phyloP scores from a whole-genome alignment of 139 green algal species.

The Micractinium conductrix region DNA sequence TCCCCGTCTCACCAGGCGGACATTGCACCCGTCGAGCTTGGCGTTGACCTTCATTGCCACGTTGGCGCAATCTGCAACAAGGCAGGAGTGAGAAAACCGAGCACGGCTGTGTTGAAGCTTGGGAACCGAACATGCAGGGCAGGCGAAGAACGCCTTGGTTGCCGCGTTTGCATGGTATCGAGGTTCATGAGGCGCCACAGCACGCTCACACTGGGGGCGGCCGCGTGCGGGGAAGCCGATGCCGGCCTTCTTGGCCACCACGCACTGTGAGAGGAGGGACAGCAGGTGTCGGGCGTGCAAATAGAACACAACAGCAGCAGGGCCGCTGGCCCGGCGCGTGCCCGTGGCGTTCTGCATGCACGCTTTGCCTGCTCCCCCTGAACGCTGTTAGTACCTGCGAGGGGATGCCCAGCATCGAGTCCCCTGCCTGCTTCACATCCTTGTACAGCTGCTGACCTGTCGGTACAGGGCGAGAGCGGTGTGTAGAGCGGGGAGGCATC shows the following conservation, averaged over 20 bases:
- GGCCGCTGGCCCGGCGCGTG: too few species aligned
- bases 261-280: slow-evolving; percentile 68
- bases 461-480: too few species aligned
- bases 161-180: too few species aligned
- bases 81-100: background rate
- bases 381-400: slow-evolving; percentile 43
- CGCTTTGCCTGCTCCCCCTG: too few species aligned
- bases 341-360: too few species aligned
- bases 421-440: slow-evolving; percentile 68
- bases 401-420: slow-evolving; percentile 62
- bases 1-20: slow-evolving; percentile 43
- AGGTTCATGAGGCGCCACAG: too few species aligned
- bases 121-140: too few species aligned
- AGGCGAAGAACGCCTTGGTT: too few species aligned
- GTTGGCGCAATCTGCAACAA: slow-evolving; percentile 63
- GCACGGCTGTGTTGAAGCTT: too few species aligned
- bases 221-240: slow-evolving; percentile 42
- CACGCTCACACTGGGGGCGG: slow-evolving; percentile 18
- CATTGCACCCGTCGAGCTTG: slow-evolving; percentile 82
- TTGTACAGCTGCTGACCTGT: slow-evolving; percentile 52
- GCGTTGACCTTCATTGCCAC: slow-evolving; percentile 80
- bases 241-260: slow-evolving; percentile 65
- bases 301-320: too few species aligned
- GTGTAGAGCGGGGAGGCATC: too few species aligned
- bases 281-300: too few species aligned